Conservation (phyloP, 2,329 filamentous ascomycete species). For the Emydomyces testavorans region DNA sequence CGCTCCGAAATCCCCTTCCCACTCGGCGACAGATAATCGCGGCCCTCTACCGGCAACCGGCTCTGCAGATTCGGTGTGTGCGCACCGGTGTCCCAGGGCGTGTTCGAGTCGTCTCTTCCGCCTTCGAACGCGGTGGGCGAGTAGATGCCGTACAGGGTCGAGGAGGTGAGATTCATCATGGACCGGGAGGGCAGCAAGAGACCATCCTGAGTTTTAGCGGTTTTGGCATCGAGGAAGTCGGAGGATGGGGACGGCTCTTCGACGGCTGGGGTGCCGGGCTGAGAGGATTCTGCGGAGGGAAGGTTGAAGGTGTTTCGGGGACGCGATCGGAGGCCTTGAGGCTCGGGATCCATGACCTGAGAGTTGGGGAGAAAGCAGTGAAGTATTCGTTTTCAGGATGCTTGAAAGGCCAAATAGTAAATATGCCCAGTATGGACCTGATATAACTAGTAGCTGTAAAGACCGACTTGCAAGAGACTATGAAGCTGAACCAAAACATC, state of each 20-base stretch:
- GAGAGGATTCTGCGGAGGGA: slow-evolving; percentile 24
- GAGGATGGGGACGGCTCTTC: slow-evolving; percentile 16
- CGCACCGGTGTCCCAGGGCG: slow-evolving; percentile 68
- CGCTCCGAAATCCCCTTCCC: slow-evolving; percentile 1
- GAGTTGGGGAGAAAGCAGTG: neutral
- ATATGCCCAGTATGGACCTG: too few species aligned
- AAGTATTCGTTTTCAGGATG: too few species aligned
- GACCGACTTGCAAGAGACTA: too few species aligned
- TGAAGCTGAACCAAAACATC: too few species aligned
- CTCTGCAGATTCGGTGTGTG: slow-evolving; percentile 48
- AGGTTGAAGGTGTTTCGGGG: slow-evolving; percentile 14
- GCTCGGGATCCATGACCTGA: slow-evolving; percentile 19
- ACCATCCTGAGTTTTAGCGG: slow-evolving; percentile 20
- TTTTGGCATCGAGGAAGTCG: slow-evolving; percentile 17
- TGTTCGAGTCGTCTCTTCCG: slow-evolving; percentile 26
- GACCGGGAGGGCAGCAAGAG: slow-evolving; percentile 51
- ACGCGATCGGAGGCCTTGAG: slow-evolving; percentile 13
- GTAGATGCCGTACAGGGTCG: slow-evolving; percentile 87
- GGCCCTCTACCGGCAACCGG: neutral
- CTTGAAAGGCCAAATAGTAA: too few species aligned
- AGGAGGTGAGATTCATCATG: slow-evolving; percentile 73
- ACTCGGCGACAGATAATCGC: neutral
- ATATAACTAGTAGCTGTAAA: too few species aligned
- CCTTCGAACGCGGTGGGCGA: slow-evolving; percentile 50
- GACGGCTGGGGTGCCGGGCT: slow-evolving; percentile 25